phyloP scores from a whole-genome alignment of 495 filamentous ascomycete genomes.

The Talaromyces borbonicus region DNA sequence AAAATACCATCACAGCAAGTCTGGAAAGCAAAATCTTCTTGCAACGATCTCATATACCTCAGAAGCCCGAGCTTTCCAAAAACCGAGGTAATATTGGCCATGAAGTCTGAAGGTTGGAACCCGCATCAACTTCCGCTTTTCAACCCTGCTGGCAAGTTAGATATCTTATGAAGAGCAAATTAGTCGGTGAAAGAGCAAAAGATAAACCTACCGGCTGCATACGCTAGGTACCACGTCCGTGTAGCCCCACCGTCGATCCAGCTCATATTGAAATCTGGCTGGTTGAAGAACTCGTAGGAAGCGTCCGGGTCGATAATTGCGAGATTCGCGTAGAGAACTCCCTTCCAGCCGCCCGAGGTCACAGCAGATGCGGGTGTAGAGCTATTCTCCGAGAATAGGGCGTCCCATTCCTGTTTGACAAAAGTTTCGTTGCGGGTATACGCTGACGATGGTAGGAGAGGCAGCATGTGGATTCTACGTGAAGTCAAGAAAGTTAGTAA shows the following conservation, averaged over 20 bases:
- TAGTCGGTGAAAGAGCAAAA: not conserved
- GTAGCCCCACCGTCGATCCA: conserved; percentile 83
- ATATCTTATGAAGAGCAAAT: too few species aligned
- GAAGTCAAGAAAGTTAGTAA: conserved; percentile 5
- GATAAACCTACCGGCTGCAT: conserved; percentile 49
- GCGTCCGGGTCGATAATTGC: conserved; percentile 64
- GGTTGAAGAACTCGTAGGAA: conserved; percentile 65
- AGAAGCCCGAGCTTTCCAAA: too few species aligned
- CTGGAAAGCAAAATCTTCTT: too few species aligned
- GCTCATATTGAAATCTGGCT: conserved; percentile 50
- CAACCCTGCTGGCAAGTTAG: not conserved
- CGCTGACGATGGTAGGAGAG: conserved; percentile 61
- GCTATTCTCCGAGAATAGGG: conserved; percentile 51
- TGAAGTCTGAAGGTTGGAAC: not conserved
- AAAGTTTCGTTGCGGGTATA: conserved; percentile 60
- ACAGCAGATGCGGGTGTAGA: conserved; percentile 45
- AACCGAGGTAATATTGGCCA: too few species aligned
- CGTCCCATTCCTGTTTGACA: conserved; percentile 77
- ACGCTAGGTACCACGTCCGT: conserved; percentile 82
- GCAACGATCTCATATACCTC: too few species aligned
- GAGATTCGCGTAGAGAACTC: conserved; percentile 74
- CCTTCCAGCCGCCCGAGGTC: conserved; percentile 64
- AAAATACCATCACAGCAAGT: too few species aligned
- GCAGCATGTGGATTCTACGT: conserved; percentile 84
- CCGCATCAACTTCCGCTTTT: not conserved